A percentile compares a stretch with the other conserved stretches of the same genome.
Conservation (phyloP, 192 early-diverging fungal genomes). For the Coemansia sp. region DNA sequence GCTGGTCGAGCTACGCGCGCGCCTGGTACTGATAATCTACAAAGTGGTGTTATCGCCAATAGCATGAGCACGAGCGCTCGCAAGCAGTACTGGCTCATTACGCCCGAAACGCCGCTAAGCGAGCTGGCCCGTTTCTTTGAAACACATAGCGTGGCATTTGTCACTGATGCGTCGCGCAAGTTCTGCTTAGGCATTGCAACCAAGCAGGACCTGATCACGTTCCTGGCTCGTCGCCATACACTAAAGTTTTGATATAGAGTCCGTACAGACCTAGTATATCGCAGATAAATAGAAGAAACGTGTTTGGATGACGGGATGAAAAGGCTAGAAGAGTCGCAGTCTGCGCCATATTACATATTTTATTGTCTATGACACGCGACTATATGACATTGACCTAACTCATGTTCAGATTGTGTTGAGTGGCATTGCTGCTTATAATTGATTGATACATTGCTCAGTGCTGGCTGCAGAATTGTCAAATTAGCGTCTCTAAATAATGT, state of each 20-base stretch:
- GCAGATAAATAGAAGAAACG: too few relatives aligned
- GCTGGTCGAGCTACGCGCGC: slow-evolving; percentile 1
- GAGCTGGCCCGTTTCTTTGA: slow-evolving; percentile 85
- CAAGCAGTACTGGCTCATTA: slow-evolving; percentile 70
- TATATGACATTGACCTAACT: too few relatives aligned
- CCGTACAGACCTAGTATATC: background rate
- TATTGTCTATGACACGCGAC: too few relatives aligned
- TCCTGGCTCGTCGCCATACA: slow-evolving; percentile 61
- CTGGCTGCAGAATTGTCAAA: too few relatives aligned
- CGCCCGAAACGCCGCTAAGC: slow-evolving; percentile 74
- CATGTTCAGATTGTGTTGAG: too few relatives aligned
- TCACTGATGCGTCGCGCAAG: slow-evolving; percentile 76
- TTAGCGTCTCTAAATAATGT: too few relatives aligned
- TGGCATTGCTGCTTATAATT: too few relatives aligned
- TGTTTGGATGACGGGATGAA: too few relatives aligned
- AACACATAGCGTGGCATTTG: slow-evolving; percentile 75
- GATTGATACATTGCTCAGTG: too few relatives aligned
- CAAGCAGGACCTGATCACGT: slow-evolving; percentile 73
- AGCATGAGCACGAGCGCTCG: background rate
- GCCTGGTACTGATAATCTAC: background rate
- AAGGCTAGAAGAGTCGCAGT: too few relatives aligned
- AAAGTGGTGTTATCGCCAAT: background rate
- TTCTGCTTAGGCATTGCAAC: slow-evolving; percentile 81
- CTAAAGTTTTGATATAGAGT: background rate
- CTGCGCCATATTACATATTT: too few relatives aligned